Conservation (phyloP, 2,329 filamentous ascomycete species). For the Biscogniauxia sp. region DNA sequence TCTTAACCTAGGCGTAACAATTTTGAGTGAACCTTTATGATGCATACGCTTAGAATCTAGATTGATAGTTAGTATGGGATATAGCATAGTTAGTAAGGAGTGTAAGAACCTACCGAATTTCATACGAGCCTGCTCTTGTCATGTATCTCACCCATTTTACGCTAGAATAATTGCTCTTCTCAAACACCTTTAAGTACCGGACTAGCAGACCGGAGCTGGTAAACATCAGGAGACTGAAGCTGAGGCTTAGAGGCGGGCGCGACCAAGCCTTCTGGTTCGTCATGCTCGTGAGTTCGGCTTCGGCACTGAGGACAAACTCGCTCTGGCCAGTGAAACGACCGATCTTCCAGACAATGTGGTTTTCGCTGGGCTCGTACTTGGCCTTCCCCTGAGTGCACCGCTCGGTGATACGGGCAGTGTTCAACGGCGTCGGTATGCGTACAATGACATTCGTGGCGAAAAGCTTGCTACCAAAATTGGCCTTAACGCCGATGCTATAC, state of each 20-base stretch:
- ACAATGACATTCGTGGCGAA: slow-evolving; percentile 97
- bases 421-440: slow-evolving; percentile 91
- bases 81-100: neutral
- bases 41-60: neutral
- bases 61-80: neutral
- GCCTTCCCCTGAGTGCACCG: slow-evolving; percentile 94
- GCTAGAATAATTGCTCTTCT: slow-evolving; percentile 98
- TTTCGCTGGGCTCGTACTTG: slow-evolving; percentile 97
- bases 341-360: slow-evolving; percentile 99
- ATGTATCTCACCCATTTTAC: slow-evolving; percentile 99
- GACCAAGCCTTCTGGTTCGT: slow-evolving; percentile 98
- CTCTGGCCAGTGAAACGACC: slow-evolving; percentile 97
- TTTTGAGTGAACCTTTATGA: neutral
- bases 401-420: slow-evolving; percentile 91
- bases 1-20: too few relatives aligned
- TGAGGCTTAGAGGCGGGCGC: slow-evolving; percentile 84
- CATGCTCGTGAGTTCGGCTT: slow-evolving; percentile 92
- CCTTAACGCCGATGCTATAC: slow-evolving; percentile 95
- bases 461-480: slow-evolving; percentile 93
- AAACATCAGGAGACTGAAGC: slow-evolving; percentile 96
- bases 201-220: slow-evolving; percentile 91
- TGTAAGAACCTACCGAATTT: slow-evolving; percentile 67
- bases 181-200: slow-evolving; percentile 95
- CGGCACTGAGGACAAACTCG: slow-evolving; percentile 91
- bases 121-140: slow-evolving; percentile 96